phyloP scores from a whole-genome alignment of 768 basidiomycete genomes.

The Mrakia gelida region DNA sequence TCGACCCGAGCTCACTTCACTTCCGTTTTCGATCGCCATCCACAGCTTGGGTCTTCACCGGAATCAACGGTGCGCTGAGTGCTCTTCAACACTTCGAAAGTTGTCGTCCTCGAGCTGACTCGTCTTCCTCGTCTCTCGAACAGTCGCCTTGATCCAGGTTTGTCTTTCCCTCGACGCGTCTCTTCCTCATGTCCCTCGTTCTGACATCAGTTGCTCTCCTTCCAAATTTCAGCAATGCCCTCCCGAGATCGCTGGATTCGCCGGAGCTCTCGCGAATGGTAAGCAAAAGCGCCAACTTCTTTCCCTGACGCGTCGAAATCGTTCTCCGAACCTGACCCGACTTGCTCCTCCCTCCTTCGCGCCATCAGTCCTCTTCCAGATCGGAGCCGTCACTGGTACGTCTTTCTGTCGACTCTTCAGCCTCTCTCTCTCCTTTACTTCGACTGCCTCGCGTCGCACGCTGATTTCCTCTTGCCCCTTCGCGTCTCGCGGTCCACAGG shows the following conservation, averaged over 20 bases:
- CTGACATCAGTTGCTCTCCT: too few relatives aligned
- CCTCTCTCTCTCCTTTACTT: too few relatives aligned
- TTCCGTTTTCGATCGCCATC: neutral
- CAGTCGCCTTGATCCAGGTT: neutral
- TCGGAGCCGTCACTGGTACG: neutral
- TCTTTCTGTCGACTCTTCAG: too few relatives aligned
- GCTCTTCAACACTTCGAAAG: neutral
- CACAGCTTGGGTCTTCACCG: neutral
- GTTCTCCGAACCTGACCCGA: neutral
- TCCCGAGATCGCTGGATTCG: slow-evolving; percentile 34
- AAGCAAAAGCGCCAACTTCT: slow-evolving; percentile 34
- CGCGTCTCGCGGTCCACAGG: neutral
- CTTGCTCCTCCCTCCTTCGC: neutral
- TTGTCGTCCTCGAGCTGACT: neutral
- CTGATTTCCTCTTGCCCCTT: neutral
- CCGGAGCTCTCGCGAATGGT: slow-evolving; percentile 40
- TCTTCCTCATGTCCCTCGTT: neutral
- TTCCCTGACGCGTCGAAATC: slow-evolving; percentile 30
- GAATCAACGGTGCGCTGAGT: neutral
- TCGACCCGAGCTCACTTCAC: neutral
- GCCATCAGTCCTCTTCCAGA: neutral
- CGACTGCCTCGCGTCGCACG: too few relatives aligned
- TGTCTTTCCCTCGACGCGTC: neutral
- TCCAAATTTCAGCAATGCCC: neutral
- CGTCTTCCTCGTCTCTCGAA: neutral